These are phyloP conservation scores for Sporothrix mexicana DNA, from an alignment of 2,329 filamentous ascomycete species.

Conservation along the genomic window DNA sequence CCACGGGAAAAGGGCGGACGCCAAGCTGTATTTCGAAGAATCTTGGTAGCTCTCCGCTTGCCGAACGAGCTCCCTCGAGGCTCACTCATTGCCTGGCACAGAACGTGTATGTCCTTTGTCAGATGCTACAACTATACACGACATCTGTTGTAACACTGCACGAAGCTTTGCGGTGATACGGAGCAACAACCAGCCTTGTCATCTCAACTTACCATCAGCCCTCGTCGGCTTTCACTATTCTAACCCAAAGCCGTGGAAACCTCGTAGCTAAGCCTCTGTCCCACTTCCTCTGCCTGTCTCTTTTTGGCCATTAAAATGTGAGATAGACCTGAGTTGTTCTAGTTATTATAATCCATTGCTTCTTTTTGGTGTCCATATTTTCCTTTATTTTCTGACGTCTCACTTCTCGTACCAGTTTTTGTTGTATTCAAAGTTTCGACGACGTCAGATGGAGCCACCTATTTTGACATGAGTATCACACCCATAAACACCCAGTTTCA, in stretches of 20 bases:
- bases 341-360: not conserved
- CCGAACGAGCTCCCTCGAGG: not conserved
- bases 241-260: not conserved
- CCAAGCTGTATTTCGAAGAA: conserved; percentile 22
- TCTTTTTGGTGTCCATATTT: not conserved
- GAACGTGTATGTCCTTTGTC: not conserved
- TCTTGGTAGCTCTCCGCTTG: not conserved
- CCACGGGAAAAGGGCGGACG: conserved; percentile 3
- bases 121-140: not conserved
- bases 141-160: not conserved
- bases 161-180: not conserved
- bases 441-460: conserved; percentile 14
- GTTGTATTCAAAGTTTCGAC: not conserved
- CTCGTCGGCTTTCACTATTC: not conserved
- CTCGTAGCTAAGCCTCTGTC: not conserved
- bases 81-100: not conserved
- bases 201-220: not conserved
- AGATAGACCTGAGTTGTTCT: not conserved
- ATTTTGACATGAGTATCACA: not conserved
- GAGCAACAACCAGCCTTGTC: not conserved
- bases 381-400: not conserved
- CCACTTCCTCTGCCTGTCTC: not conserved
- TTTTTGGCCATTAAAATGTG: not conserved
- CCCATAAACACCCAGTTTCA: not conserved
- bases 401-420: not conserved